These are phyloP conservation scores for Haberlea rhodopensis DNA, from an alignment of 257 asterid species.

Conservation along the genomic window DNA sequence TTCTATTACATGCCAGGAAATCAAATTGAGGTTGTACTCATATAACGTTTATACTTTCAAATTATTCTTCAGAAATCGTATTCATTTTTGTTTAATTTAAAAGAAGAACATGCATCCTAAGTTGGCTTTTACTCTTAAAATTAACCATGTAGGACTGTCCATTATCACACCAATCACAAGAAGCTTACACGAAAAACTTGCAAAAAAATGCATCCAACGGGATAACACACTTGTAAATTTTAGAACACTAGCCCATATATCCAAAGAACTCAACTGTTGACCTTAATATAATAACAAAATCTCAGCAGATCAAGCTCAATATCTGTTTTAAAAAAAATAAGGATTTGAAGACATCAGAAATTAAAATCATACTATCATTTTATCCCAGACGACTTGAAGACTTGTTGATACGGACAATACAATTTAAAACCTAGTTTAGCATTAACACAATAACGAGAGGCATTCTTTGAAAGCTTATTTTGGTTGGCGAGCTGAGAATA, in stretches of 20 bases:
- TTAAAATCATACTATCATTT: too few relatives aligned
- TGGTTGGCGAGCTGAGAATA: too few relatives aligned
- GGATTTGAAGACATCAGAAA: too few relatives aligned
- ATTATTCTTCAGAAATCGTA: not conserved
- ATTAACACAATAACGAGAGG: too few relatives aligned
- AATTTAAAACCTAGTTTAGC: too few relatives aligned
- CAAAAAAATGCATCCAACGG: not conserved
- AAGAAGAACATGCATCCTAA: not conserved
- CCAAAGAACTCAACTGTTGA: not conserved
- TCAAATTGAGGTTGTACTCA: not conserved
- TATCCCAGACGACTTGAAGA: too few relatives aligned
- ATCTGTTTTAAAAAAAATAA: not conserved
- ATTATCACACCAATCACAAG: not conserved
- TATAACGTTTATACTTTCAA: not conserved
- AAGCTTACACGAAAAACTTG: not conserved
- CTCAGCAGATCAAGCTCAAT: not conserved
- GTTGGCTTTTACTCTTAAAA: not conserved
- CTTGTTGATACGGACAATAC: too few relatives aligned
- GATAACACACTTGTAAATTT: not conserved
- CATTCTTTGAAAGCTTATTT: too few relatives aligned
- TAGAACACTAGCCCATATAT: not conserved
- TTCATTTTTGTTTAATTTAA: not conserved
- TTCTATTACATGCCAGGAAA: too few relatives aligned
- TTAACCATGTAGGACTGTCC: conserved; percentile 5
- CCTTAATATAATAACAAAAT: not conserved